Evolutionary conservation across 345 rosid genomes (phyloP), one percentile per base, ranked within the genome.

Genomic region (Arabidopsis suecica): DNA sequence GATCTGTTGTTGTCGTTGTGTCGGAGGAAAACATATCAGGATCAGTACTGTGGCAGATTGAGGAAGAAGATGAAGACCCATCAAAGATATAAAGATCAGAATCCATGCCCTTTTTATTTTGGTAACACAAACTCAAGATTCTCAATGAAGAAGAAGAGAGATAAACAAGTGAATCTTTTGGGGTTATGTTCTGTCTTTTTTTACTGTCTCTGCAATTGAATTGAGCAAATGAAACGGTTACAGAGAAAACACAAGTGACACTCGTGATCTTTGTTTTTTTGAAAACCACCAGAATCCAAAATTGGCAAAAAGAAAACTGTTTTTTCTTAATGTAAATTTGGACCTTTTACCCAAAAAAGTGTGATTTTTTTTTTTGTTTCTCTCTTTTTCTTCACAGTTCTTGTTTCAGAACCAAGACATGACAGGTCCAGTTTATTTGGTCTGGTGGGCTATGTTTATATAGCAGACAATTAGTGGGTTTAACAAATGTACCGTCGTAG

Each of bases 51-150:
- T 64, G 70, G 73, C 70, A 80, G 18, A 79, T 42, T 57, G 82
- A 80, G 58, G 87, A 80, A 75, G 80, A 80, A 67, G 86, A 81
- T 33, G 77, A 78, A 65, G 77, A 71, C 47, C 71, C 82, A 61
- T 81, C 88, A 55, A 82, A 78, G 68, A 79, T 73, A 22, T 74
- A 85, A 65, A 81, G 90, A 85, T 86, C 85, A 76, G 89, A 91
- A 71, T 93, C 88, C 98, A 93, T 76, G 18, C 18, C 18, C 18
- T 60, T n/a, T 50, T 47, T 28, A 80, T 74, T 16, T 16, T 16
- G 18, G 32, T 5, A 75, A 59, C 37, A 48, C 42, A 48, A 41
- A 40, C 44, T 73, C 45, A 14, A 63, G 69, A 65, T 64, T 36
- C 30, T 76, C 68, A 34, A 42, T 36, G 62, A 60, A 28, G 40